Percentiles rank a stretch among this genome's conserved stretches.
These are phyloP conservation scores for Lumnitzera littorea DNA, from an alignment of 345 rosid species.

Conservation along the genomic window DNA sequence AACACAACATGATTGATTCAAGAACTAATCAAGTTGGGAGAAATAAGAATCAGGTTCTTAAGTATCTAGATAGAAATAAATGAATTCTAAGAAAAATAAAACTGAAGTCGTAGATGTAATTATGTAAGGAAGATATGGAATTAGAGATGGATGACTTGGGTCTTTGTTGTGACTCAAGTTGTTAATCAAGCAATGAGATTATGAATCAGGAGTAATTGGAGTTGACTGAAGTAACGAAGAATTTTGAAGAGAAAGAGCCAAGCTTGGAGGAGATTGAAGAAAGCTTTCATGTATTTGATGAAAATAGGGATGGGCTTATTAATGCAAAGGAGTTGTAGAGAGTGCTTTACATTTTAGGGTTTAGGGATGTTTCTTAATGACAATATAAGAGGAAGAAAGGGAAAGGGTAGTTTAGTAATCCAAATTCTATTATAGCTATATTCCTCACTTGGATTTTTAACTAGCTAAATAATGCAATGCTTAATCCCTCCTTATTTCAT, in stretches of 20 bases:
- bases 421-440: no score
- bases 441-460: no score
- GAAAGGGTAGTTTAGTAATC: no score
- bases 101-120: slow-evolving; percentile 12
- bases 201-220: slow-evolving; percentile 14
- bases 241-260: slow-evolving; percentile 75
- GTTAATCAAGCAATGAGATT: slow-evolving; percentile 12
- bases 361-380: slow-evolving; percentile 12
- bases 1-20: no score
- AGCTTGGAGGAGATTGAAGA: slow-evolving; percentile 70
- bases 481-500: no score
- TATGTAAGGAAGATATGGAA: slow-evolving; percentile 49
- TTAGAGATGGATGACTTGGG: slow-evolving; percentile 57
- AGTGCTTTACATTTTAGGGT: slow-evolving; percentile 43
- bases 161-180: slow-evolving; percentile 25
- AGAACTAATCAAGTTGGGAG: no score
- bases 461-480: no score
- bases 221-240: slow-evolving; percentile 24
- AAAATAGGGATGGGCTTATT: slow-evolving; percentile 66
- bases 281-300: slow-evolving; percentile 77
- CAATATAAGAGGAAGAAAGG: no score
- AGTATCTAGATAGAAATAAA: no score
- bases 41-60: no score
- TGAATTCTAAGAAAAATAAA: no score
- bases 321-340: slow-evolving; percentile 68